phyloP scores from a whole-genome alignment of 1,284 basidiomycete species.

The Cryptococcus sp. region DNA sequence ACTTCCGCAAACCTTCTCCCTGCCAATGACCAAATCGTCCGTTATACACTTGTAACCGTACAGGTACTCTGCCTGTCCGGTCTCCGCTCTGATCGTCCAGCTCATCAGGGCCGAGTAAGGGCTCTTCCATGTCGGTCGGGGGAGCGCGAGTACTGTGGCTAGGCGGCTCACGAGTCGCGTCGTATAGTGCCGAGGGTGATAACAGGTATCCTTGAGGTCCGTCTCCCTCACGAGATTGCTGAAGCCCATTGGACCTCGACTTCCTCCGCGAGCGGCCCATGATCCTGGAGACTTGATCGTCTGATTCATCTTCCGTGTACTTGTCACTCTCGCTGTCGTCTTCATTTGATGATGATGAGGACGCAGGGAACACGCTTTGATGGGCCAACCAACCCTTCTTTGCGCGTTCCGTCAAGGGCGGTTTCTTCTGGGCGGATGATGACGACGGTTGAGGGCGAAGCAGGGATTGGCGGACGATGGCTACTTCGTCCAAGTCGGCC shows the following conservation, averaged over 20 bases:
- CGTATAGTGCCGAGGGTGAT: slow-evolving; percentile 26
- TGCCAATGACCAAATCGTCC: slow-evolving; percentile 52
- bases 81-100: slow-evolving; percentile 18
- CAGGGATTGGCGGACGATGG: slow-evolving; percentile 33
- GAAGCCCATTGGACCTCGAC: slow-evolving; percentile 5
- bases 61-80: slow-evolving; percentile 28
- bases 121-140: slow-evolving; percentile 31
- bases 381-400: slow-evolving; percentile 54
- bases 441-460: slow-evolving; percentile 12
- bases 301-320: slow-evolving; percentile 39
- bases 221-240: slow-evolving; percentile 9
- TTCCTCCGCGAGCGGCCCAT: slow-evolving; percentile 34
- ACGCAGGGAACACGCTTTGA: slow-evolving; percentile 52
- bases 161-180: slow-evolving; percentile 8
- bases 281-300: slow-evolving; percentile 25
- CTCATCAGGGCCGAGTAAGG: slow-evolving; percentile 41
- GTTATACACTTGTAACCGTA: slow-evolving; percentile 50
- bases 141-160: not conserved
- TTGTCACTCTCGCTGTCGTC: slow-evolving; percentile 42
- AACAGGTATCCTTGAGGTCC: slow-evolving; percentile 18
- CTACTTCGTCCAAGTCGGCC: slow-evolving; percentile 42
- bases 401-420: slow-evolving; percentile 20
- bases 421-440: slow-evolving; percentile 5
- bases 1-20: slow-evolving; percentile 47
- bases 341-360: slow-evolving; percentile 40